Base-by-base conservation (phyloP, 169 alveolate genomes). In the Babesia sp. region DNA sequence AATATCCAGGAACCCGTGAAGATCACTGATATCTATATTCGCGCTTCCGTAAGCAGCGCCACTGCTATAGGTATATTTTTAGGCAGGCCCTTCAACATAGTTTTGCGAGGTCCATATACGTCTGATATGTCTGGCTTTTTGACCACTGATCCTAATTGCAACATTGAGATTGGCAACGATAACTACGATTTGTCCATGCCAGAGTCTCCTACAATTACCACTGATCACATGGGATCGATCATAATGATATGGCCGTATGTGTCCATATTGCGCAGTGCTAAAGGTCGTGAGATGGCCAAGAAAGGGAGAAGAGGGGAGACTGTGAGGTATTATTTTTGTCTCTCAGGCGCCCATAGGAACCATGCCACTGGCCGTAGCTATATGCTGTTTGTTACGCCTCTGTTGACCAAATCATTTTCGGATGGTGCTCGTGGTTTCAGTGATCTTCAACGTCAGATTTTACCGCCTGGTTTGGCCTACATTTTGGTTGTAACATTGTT, bases 71-170 rank as follows among this genome's bases (percentile, higher is more conserved):
- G 33, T 26, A 66, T 77, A 0, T 67, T 12, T 33, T 24, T 63
- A 28, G 86, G 86, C 18, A 77, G 24, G 69, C 76, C 74, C n/a
- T 72, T 72, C 54, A 41, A 2, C 56, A 39, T 72, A 1, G 12
- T 44, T 18, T 11, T 72, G 26, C 29, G 39, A 2, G 79, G 83
- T 46, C 14, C 37, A 36, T 20, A 60, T 33, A 1, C 59, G 33
- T 54, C 4, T 14, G 61, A 4, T 1, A 18, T 34, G 0, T 9
- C 0, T 5, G 83, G 75, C 37, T 72, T 72, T 63, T 29, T 72
- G 31, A 53, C 41, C 14, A 18, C n/a, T 7, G 83, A 72, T 42
- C 5, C 34, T 2, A 29, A 18, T 11, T 72, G 83, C 57, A 2
- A 22, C 14, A 5, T n/a, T 16, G 48, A 42, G 26, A 1, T 1